These are phyloP conservation scores for Sclerotinia borealis DNA, from an alignment of 2,329 filamentous ascomycete genomes.

Conservation along the genomic window DNA sequence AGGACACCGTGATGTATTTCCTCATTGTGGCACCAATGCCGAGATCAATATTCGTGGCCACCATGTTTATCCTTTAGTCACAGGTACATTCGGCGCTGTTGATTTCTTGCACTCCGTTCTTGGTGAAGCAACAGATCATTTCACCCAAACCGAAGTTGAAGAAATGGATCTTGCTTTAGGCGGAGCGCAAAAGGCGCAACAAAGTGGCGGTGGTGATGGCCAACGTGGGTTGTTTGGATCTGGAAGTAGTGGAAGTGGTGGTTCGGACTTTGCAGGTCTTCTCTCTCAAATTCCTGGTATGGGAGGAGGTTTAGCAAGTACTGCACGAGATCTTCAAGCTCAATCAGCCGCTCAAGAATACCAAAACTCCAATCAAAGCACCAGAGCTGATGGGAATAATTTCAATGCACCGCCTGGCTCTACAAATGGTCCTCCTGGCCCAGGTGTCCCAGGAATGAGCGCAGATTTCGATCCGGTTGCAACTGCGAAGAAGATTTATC, in stretches of 20 bases:
- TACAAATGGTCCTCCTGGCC: slow-evolving; percentile 39
- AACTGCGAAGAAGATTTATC: slow-evolving; percentile 78
- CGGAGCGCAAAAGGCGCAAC: slow-evolving; percentile 46
- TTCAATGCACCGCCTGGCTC: slow-evolving; percentile 26
- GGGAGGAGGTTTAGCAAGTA: slow-evolving; percentile 58
- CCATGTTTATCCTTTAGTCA: slow-evolving; percentile 67
- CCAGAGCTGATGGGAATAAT: slow-evolving; percentile 32
- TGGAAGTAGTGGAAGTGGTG: slow-evolving; percentile 33
- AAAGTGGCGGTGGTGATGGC: slow-evolving; percentile 29
- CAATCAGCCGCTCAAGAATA: slow-evolving; percentile 58
- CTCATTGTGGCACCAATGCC: slow-evolving; percentile 63
- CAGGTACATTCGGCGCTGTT: slow-evolving; percentile 71
- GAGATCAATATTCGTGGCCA: slow-evolving; percentile 62
- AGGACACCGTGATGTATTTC: slow-evolving; percentile 61
- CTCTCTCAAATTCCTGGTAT: slow-evolving; percentile 69
- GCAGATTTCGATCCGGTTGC: slow-evolving; percentile 72
- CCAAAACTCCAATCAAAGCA: slow-evolving; percentile 39
- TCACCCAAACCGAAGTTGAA: slow-evolving; percentile 78
- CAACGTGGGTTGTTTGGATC: slow-evolving; percentile 34
- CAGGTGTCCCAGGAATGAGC: slow-evolving; percentile 66
- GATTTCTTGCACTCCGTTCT: slow-evolving; percentile 74
- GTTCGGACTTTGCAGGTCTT: slow-evolving; percentile 61
- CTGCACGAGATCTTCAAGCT: slow-evolving; percentile 58
- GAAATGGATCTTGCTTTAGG: slow-evolving; percentile 70
- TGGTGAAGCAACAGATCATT: slow-evolving; percentile 74